phyloP scores from a whole-genome alignment of 192 early-diverging fungal species.

The Coemansia sp. region DNA sequence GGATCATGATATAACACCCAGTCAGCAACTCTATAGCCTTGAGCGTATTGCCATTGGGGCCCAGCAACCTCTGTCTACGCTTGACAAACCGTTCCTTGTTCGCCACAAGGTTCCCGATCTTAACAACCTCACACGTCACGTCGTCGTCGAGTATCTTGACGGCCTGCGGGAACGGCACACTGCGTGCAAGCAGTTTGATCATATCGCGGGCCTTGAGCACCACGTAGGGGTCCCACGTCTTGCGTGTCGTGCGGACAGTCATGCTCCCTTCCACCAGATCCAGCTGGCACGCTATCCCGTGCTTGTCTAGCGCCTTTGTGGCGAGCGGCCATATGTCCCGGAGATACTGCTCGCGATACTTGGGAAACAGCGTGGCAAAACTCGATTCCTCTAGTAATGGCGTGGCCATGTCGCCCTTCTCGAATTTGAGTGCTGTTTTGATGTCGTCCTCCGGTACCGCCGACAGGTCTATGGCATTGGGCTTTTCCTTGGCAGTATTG shows the following conservation, averaged over 20 bases:
- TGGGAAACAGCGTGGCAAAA: constrained; percentile 97
- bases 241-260: constrained; percentile 96
- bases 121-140: constrained; percentile 91
- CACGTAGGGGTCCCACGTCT: constrained; percentile 92
- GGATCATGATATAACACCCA: constrained; percentile 95
- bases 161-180: constrained; percentile 92
- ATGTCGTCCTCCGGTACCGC: constrained; percentile 47
- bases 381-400: constrained; percentile 92
- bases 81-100: constrained; percentile 99
- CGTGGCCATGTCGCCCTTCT: constrained; percentile 64
- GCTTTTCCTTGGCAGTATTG: constrained; percentile 18
- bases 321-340: constrained; percentile 90
- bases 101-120: constrained; percentile 91
- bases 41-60: constrained; percentile 93
- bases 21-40: constrained; percentile 97
- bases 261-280: constrained; percentile 97
- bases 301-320: constrained; percentile 75
- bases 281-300: constrained; percentile 86
- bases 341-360: constrained; percentile 95
- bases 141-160: constrained; percentile 92
- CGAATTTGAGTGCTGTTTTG: constrained; percentile 88
- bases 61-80: constrained; percentile 89
- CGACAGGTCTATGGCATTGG: constrained; percentile 34
- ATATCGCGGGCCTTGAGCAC: constrained; percentile 93
- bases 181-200: constrained; percentile 90